Percentiles rank a stretch among this genome's conserved stretches.
phyloP scores from a whole-genome alignment of 1,284 basidiomycete genomes.

The Ceratobasidium sp. region DNA sequence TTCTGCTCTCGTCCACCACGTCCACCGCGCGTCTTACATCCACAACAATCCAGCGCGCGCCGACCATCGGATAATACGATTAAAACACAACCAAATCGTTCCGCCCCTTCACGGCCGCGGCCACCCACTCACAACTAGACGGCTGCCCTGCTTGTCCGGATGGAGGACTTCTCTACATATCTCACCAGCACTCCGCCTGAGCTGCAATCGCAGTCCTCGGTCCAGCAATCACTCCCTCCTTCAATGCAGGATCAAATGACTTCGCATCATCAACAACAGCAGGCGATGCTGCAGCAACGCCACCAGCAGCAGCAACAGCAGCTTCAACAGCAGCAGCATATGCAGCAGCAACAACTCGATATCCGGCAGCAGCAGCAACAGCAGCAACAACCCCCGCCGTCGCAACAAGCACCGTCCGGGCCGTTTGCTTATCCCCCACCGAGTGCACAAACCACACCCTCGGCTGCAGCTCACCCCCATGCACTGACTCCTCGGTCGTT shows the following conservation, averaged over 20 bases:
- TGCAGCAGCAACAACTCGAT: conserved; percentile 30
- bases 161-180: conserved; percentile 33
- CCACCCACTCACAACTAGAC: background rate
- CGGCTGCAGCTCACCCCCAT: conserved; percentile 17
- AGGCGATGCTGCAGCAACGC: conserved; percentile 15
- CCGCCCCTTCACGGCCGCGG: background rate
- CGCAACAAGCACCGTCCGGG: conserved; percentile 9
- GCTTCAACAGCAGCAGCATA: conserved; percentile 41
- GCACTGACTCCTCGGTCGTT: conserved; percentile 20
- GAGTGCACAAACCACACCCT: conserved; percentile 26
- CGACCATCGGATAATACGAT: background rate
- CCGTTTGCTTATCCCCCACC: conserved; percentile 38
- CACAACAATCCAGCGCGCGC: conserved; percentile 19
- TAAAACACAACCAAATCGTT: background rate
- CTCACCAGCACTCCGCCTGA: conserved; percentile 27
- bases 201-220: conserved; percentile 22
- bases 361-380: conserved; percentile 32
- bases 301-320: conserved; percentile 31
- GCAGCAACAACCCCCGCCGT: conserved; percentile 19
- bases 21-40: background rate
- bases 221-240: conserved; percentile 23
- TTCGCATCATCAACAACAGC: conserved; percentile 26
- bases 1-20: conserved; percentile 32
- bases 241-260: conserved; percentile 28
- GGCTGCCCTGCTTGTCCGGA: conserved; percentile 1